A percentile compares a stretch with the other conserved stretches of the same genome.
Conservation (phyloP, 805 yeast species). For the Starmerella ratchasimensis region DNA sequence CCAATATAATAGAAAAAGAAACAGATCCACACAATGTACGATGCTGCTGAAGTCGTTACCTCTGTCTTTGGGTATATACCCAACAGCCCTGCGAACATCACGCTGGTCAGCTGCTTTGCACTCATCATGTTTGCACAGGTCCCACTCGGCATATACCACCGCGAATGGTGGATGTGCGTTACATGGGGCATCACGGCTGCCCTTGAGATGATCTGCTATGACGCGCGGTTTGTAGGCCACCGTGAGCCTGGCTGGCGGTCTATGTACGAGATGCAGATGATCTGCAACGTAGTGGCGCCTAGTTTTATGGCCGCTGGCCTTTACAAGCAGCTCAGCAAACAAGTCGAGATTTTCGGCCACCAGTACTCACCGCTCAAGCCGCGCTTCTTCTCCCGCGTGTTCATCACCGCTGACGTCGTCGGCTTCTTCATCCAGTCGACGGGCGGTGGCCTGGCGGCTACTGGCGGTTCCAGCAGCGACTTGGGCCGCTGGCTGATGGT, state of each 20-base stretch:
- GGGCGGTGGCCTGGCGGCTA: conserved; percentile 57
- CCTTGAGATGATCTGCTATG: conserved; percentile 55
- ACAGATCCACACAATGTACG: too few species aligned
- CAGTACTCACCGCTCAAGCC: conserved; percentile 41
- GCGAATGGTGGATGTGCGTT: conserved; percentile 52
- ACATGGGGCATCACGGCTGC: conserved; percentile 43
- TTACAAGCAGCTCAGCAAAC: conserved; percentile 55
- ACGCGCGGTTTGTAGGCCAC: conserved; percentile 40
- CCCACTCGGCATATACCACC: conserved; percentile 32
- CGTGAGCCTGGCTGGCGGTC: conserved; percentile 26
- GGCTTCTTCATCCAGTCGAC: conserved; percentile 54
- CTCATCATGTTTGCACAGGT: conserved; percentile 34
- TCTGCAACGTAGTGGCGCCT: conserved; percentile 63
- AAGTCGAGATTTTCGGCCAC: conserved; percentile 47
- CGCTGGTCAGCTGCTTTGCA: conserved; percentile 43
- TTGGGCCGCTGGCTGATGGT: too few species aligned
- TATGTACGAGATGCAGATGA: conserved; percentile 48
- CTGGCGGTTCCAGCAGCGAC: conserved; percentile 34
- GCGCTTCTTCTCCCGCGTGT: conserved; percentile 46
- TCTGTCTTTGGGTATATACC: conserved; percentile 33
- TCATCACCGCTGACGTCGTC: conserved; percentile 50
- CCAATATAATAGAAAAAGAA: too few species aligned
- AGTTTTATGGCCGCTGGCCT: conserved; percentile 75
- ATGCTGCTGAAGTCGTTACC: too few species aligned
- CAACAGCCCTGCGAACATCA: conserved; percentile 41